Percentiles rank a stretch among this genome's conserved stretches.
These are phyloP conservation scores for Aspergillus funiculosus DNA, from an alignment of 495 filamentous ascomycete genomes.

Conservation along the genomic window DNA sequence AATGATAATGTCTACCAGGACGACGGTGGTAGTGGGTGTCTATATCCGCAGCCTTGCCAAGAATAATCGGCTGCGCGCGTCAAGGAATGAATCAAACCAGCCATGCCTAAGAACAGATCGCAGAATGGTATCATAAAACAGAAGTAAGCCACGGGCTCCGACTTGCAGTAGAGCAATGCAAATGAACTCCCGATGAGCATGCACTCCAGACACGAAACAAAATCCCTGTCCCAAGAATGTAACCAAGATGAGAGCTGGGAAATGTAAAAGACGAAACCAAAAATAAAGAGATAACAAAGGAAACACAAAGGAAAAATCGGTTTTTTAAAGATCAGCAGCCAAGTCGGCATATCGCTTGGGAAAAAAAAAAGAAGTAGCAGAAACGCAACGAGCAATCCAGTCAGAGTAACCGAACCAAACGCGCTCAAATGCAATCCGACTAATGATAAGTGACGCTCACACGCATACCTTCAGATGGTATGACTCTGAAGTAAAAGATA, in stretches of 20 bases:
- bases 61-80: too few relatives aligned
- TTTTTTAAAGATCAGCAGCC: conserved; percentile 15
- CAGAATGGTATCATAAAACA: conserved; percentile 42
- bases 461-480: too few relatives aligned
- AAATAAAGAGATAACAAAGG: conserved; percentile 15
- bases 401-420: conserved; percentile 19
- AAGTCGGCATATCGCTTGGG: conserved; percentile 8
- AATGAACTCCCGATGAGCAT: conserved; percentile 20
- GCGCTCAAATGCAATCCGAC: conserved; percentile 27
- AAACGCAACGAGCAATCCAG: conserved; percentile 22
- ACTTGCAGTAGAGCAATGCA: conserved; percentile 23
- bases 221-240: conserved; percentile 27
- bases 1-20: too few relatives aligned
- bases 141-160: conserved; percentile 29
- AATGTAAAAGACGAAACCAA: conserved; percentile 16
- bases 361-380: not conserved
- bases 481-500: conserved; percentile 4
- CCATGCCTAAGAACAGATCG: conserved; percentile 22
- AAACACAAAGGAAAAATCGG: conserved; percentile 25
- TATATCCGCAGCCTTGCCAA: too few relatives aligned
- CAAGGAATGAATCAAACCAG: conserved; percentile 20
- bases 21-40: too few relatives aligned
- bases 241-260: conserved; percentile 17
- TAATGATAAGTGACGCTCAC: conserved; percentile 7
- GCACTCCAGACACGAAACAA: conserved; percentile 25